Conservation (phyloP, 192 early-diverging fungal species). For the Powellomyces hirtus region DNA sequence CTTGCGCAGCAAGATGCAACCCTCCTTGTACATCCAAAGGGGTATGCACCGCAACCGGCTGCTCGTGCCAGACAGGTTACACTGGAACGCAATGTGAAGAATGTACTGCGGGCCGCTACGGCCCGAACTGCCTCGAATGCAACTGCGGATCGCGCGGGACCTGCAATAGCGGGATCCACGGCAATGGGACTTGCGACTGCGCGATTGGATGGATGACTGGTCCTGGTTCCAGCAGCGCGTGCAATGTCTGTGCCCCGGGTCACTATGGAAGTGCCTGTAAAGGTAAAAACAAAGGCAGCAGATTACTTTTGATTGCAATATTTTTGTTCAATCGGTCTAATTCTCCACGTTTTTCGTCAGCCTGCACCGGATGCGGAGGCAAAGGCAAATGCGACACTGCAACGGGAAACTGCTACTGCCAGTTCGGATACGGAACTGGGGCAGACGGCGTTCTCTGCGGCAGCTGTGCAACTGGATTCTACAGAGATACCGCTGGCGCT, state of each 20-base stretch:
- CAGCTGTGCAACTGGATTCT: conserved; percentile 1
- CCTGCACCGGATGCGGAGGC: conserved; percentile 12
- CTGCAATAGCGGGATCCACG: conserved; percentile 17
- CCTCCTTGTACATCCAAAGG: conserved; percentile 5
- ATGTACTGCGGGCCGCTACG: conserved; percentile 2
- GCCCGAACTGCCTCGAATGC: conserved; percentile 8
- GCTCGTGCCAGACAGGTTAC: background rate
- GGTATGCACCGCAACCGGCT: background rate
- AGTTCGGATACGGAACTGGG: conserved; percentile 10
- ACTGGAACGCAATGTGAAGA: conserved; percentile 3
- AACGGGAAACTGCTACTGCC: conserved; percentile 14
- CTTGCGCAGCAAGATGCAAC: conserved; percentile 10
- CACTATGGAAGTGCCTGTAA: conserved; percentile 4
- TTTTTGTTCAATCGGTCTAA: background rate
- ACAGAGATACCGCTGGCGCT: background rate
- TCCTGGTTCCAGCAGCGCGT: background rate
- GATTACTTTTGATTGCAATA: background rate
- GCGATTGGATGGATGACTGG: background rate
- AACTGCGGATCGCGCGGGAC: background rate
- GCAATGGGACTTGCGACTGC: conserved; percentile 22
- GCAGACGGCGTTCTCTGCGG: conserved; percentile 7
- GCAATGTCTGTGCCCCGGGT: conserved; percentile 3
- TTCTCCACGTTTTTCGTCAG: conserved; percentile 5
- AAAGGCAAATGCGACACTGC: conserved; percentile 4
- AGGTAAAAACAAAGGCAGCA: background rate